Evolutionary conservation across 768 basidiomycete genomes (phyloP).

Genomic region (Tulasnella sp.): DNA sequence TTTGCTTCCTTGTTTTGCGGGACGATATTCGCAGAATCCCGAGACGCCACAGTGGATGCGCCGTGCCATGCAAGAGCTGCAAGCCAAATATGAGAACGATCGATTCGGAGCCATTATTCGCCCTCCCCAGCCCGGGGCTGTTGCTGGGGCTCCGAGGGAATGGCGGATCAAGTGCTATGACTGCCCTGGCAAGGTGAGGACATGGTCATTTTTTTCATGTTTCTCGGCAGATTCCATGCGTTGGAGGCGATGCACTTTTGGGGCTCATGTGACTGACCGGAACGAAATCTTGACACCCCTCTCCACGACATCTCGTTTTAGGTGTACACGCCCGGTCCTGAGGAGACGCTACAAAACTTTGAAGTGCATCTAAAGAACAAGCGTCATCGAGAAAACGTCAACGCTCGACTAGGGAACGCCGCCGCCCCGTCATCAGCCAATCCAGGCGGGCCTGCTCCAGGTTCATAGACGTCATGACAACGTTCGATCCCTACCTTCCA

Average conservation of each 20-base stretch:
- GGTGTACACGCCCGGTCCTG: slow-evolving; percentile 89
- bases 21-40: slow-evolving; percentile 29
- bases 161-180: slow-evolving; percentile 91
- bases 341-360: slow-evolving; percentile 81
- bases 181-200: slow-evolving; percentile 83
- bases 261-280: slow-evolving; percentile 3
- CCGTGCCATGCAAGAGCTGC: slow-evolving; percentile 55
- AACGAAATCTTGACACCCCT: slow-evolving; percentile 22
- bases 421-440: slow-evolving; percentile 6
- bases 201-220: neutral
- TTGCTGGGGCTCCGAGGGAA: slow-evolving; percentile 55
- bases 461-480: slow-evolving; percentile 4
- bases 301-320: slow-evolving; percentile 37
- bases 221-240: neutral
- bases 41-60: slow-evolving; percentile 32
- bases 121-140: slow-evolving; percentile 49
- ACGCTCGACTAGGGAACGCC: slow-evolving; percentile 45
- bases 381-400: slow-evolving; percentile 70
- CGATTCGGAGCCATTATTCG: slow-evolving; percentile 71
- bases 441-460: neutral
- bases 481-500: neutral
- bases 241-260: neutral
- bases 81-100: slow-evolving; percentile 73
- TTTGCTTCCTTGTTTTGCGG: slow-evolving; percentile 15
- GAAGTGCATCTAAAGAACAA: slow-evolving; percentile 89